Evolutionary conservation across 2,329 filamentous ascomycete species (phyloP).

Genomic region (Alternaria conjuncta): DNA sequence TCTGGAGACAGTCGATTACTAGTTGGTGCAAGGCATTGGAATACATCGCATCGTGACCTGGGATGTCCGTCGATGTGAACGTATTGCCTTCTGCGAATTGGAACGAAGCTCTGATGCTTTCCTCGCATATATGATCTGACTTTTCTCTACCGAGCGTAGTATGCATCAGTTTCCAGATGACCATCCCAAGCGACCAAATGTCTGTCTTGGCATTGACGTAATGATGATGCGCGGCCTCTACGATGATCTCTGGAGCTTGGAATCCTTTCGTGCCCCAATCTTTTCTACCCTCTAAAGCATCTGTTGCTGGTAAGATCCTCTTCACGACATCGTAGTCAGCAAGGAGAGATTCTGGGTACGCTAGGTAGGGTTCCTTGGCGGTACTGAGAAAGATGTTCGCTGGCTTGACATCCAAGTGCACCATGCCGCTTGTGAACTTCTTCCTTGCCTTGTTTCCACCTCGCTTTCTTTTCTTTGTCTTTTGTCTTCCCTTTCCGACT

Average conservation of each 20-base stretch:
- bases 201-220: not conserved
- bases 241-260: not conserved
- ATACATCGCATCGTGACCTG: not conserved
- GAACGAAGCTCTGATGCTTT: not conserved
- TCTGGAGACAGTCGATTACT: not conserved
- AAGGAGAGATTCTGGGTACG: not conserved
- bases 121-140: not conserved
- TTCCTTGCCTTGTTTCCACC: not conserved
- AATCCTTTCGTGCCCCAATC: not conserved
- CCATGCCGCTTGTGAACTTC: not conserved
- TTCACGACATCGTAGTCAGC: not conserved
- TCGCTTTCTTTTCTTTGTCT: not conserved
- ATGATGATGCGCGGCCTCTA: not conserved
- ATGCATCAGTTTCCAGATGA: not conserved
- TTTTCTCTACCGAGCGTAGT: not conserved
- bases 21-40: not conserved
- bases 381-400: not conserved
- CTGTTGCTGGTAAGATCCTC: not conserved
- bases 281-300: not conserved
- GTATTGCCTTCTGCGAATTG: not conserved
- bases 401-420: not conserved
- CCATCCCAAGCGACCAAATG: not conserved
- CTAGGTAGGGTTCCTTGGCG: not conserved
- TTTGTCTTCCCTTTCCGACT: not conserved
- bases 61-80: not conserved